Conservation (phyloP, 371 early-diverging fungal genomes). For the Mortierella sp. region DNA sequence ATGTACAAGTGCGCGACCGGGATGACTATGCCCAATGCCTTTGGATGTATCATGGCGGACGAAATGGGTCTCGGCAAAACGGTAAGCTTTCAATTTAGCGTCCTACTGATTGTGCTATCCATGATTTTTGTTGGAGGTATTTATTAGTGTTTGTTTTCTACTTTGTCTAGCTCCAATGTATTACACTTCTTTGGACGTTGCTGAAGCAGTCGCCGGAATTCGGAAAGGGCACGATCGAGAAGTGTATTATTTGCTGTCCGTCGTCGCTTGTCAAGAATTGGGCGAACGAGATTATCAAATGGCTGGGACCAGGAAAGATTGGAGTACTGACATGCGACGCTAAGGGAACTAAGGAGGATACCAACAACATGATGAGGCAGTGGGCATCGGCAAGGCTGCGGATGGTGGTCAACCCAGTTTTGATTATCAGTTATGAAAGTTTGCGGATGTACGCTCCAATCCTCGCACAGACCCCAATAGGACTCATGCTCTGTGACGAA, state of each 20-base stretch:
- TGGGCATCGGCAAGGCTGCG: slow-evolving; percentile 91
- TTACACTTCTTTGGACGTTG: slow-evolving; percentile 95
- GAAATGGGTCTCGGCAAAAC: slow-evolving; percentile 99
- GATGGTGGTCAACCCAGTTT: slow-evolving; percentile 85
- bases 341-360: slow-evolving; percentile 91
- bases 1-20: slow-evolving; percentile 95
- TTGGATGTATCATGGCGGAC: slow-evolving; percentile 98
- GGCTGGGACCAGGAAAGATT: slow-evolving; percentile 90
- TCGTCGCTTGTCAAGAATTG: slow-evolving; percentile 89
- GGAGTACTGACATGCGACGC: slow-evolving; percentile 89
- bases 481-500: slow-evolving; percentile 97
- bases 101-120: neutral
- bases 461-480: slow-evolving; percentile 86
- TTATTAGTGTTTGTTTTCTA: neutral
- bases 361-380: slow-evolving; percentile 79
- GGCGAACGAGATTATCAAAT: slow-evolving; percentile 93
- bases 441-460: slow-evolving; percentile 85
- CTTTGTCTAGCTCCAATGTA: slow-evolving; percentile 80
- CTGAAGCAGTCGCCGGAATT: slow-evolving; percentile 90
- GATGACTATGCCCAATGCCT: slow-evolving; percentile 58
- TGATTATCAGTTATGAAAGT: slow-evolving; percentile 97
- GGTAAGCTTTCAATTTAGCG: slow-evolving; percentile 46
- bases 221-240: slow-evolving; percentile 93
- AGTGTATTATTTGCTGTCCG: slow-evolving; percentile 90
- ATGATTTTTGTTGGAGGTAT: neutral